Evolutionary conservation across 2,329 filamentous ascomycete genomes (phyloP), one percentile per base, ranked within the genome.

Genomic region (Fusarium napiforme): DNA sequence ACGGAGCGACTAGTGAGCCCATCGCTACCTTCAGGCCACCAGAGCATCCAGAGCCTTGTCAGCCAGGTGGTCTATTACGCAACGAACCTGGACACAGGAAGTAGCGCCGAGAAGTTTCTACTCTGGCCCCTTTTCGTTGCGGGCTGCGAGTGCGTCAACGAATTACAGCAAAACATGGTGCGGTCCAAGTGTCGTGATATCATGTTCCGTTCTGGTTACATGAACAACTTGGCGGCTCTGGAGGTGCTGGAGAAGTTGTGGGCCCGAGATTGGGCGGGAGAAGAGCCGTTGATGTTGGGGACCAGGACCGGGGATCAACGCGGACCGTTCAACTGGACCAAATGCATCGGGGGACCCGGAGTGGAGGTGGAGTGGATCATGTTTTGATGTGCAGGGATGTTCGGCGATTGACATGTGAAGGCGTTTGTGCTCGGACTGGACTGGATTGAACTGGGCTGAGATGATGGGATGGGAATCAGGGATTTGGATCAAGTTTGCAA

Each of bases 71-170:
- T 98, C 45, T 93, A 91, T 82, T 96, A 97, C 82, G 93, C 96
- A 64, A 92, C 91, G 11, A 92, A 91, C 60, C 90, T 98, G 42
- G 91, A 93, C 70, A 88, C 91, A 7, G 92, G 88, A 45, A 91
- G 89, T 77, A 88, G 87, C 53, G 91, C 92, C 42, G 93, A 97
- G 82, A 97, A 97, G 79, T 97, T 97, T 80, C 84, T 98, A 15
- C 89, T 98, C 14, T 98, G 95, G 96, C 95, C 96, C 6, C 87
- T 98, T 7, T 97, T 98, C 80, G 92, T 98, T 59, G 91, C 93
- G 2, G 95, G 95, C 26, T 95, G 93, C 28, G 96, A 98, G 84
- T 97, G 94, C 77, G 92, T 96, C 71, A 92, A 94, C 74, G 90
- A 93, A 77, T 85, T 91, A 57, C 93, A 97, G 78, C 93, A 95